A percentile compares a stretch with the other conserved stretches of the same genome.
These are phyloP conservation scores for Aspergillus floridensis DNA, from an alignment of 2,329 filamentous ascomycete species.

Conservation along the genomic window DNA sequence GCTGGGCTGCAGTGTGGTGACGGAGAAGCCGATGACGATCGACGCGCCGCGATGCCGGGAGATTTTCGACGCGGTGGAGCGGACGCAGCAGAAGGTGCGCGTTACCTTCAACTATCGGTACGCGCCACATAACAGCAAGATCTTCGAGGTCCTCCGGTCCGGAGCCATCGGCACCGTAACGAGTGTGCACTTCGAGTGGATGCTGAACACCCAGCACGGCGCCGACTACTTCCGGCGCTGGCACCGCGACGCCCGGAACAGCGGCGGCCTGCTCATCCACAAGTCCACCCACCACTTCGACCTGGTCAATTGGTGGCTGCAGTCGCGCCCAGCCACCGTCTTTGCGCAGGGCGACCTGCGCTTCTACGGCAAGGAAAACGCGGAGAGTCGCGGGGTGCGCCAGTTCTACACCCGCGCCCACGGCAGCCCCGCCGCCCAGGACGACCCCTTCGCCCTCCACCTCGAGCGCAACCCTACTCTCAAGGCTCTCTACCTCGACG, in stretches of 20 bases:
- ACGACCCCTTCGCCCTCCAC: constrained; percentile 60
- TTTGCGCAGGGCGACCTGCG: constrained; percentile 58
- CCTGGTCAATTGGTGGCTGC: constrained; percentile 62
- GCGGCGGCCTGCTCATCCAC: constrained; percentile 59
- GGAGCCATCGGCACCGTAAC: constrained; percentile 58
- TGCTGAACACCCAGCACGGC: constrained; percentile 61
- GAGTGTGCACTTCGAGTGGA: constrained; percentile 63
- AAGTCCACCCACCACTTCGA: constrained; percentile 65
- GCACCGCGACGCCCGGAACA: constrained; percentile 62
- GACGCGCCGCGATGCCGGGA: constrained; percentile 54
- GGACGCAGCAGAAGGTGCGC: constrained; percentile 50
- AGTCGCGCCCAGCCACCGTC: constrained; percentile 54
- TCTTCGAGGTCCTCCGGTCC: constrained; percentile 53
- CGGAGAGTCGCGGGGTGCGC: constrained; percentile 53
- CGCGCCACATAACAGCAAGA: constrained; percentile 63
- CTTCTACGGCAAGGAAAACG: constrained; percentile 63
- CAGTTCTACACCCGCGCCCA: constrained; percentile 46
- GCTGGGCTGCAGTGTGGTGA: constrained; percentile 60
- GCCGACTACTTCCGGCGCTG: constrained; percentile 64
- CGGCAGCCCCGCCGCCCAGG: constrained; percentile 52
- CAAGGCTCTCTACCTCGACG: constrained; percentile 60
- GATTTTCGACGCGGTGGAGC: constrained; percentile 56
- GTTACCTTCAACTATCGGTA: constrained; percentile 66
- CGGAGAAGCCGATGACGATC: constrained; percentile 65
- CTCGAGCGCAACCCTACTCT: constrained; percentile 53